Evolutionary conservation across 2,329 filamentous ascomycete species (phyloP).

Genomic region (Mollisia scopiformis): DNA sequence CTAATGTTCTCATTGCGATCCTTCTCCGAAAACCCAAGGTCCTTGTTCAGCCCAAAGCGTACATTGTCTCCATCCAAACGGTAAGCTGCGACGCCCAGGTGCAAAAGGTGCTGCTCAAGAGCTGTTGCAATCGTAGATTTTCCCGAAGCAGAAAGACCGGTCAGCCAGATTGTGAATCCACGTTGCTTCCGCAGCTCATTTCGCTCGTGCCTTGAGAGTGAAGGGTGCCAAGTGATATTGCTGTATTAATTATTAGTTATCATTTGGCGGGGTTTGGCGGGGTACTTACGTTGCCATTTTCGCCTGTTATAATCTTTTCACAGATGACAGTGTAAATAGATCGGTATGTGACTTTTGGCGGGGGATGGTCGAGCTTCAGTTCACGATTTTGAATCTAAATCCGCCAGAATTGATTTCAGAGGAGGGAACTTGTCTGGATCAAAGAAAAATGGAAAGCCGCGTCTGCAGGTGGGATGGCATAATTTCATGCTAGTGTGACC

Average conservation of each 20-base stretch:
- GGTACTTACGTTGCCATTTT: conserved; percentile 35
- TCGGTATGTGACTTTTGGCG: no score
- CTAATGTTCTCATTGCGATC: conserved; percentile 98
- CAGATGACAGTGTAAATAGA: no score
- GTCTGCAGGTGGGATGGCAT: background rate
- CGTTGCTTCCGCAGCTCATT: conserved; percentile 76
- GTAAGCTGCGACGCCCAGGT: conserved; percentile 82
- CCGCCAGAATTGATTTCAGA: background rate
- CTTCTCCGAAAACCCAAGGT: conserved; percentile 89
- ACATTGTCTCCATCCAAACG: conserved; percentile 98
- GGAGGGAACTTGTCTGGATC: background rate
- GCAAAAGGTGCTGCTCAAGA: conserved; percentile 94
- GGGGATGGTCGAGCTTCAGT: no score
- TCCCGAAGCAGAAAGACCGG: conserved; percentile 91
- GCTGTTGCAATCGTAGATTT: conserved; percentile 97
- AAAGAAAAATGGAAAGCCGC: background rate
- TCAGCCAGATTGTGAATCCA: conserved; percentile 97
- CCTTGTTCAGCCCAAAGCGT: conserved; percentile 96
- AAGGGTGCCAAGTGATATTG: conserved; percentile 87
- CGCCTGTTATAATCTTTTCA: background rate
- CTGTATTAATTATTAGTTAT: conserved; percentile 46
- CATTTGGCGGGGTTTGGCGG: conserved; percentile 29
- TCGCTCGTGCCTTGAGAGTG: conserved; percentile 78
- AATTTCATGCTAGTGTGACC: background rate
- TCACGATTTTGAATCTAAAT: background rate